Conservation (phyloP, 176 grass and related monocot genomes). For the Eremochloa ophiuroides region DNA sequence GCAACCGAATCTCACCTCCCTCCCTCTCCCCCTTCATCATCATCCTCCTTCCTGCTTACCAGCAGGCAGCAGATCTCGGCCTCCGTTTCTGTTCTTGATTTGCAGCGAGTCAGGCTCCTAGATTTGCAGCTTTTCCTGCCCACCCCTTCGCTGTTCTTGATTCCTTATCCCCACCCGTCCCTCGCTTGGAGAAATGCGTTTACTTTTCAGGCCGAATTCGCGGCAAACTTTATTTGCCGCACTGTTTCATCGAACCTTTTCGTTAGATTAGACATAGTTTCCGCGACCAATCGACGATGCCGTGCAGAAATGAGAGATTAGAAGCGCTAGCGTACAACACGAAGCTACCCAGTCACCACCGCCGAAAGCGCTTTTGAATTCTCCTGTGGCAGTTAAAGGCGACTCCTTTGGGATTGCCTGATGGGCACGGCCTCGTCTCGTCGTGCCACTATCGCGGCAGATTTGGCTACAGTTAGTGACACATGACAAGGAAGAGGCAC, state of each 20-base stretch:
- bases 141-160: background rate
- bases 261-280: background rate
- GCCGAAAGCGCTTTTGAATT: conserved; percentile 18
- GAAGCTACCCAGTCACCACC: background rate
- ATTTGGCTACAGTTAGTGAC: conserved; percentile 1
- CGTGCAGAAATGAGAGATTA: background rate
- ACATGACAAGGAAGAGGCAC: background rate
- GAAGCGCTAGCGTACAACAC: background rate
- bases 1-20: background rate
- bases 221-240: background rate
- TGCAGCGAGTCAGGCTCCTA: background rate
- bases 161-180: background rate
- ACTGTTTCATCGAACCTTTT: conserved; percentile 16
- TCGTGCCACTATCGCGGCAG: background rate
- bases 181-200: background rate
- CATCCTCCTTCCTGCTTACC: background rate
- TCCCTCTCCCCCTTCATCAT: background rate
- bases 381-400: background rate
- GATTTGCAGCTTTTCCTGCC: background rate
- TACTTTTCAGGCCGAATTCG: background rate
- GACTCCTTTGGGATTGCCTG: background rate
- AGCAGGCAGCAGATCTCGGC: conserved; percentile 13
- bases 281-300: background rate
- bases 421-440: background rate
- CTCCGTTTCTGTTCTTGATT: background rate